Percentiles rank a stretch among this genome's conserved stretches.
Conservation (phyloP, 2,329 filamentous ascomycete genomes). For the Ophiognomonia clavigignenti-juglandacearum region DNA sequence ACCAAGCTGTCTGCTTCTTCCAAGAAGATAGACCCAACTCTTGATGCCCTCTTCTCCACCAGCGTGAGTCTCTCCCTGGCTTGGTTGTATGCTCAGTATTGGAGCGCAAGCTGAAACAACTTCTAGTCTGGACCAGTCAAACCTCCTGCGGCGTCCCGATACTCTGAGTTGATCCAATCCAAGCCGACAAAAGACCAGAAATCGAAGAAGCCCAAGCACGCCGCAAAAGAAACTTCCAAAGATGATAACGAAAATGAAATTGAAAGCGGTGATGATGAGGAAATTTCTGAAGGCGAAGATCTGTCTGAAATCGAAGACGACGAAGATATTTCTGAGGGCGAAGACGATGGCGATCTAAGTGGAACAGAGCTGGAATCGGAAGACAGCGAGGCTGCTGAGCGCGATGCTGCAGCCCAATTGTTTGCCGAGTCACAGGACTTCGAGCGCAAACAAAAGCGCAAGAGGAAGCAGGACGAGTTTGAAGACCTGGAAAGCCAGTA, state of each 20-base stretch:
- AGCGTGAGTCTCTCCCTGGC: slow-evolving; percentile 60
- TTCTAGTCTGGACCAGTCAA: slow-evolving; percentile 48
- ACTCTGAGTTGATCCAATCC: slow-evolving; percentile 30
- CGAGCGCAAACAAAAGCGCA: slow-evolving; percentile 53
- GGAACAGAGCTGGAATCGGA: slow-evolving; percentile 23
- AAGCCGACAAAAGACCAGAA: slow-evolving; percentile 23
- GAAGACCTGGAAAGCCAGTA: slow-evolving; percentile 69
- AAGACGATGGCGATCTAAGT: slow-evolving; percentile 31
- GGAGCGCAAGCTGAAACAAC: not conserved
- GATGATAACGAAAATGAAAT: slow-evolving; percentile 11
- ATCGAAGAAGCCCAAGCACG: not conserved
- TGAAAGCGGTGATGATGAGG: slow-evolving; percentile 25
- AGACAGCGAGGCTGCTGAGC: slow-evolving; percentile 22
- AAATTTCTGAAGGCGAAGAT: slow-evolving; percentile 23
- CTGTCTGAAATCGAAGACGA: slow-evolving; percentile 36
- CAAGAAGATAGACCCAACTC: slow-evolving; percentile 61
- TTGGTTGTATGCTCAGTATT: no score
- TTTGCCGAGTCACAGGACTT: slow-evolving; percentile 33
- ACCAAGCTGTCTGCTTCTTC: slow-evolving; percentile 37
- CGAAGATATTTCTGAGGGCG: slow-evolving; percentile 34
- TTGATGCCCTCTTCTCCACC: slow-evolving; percentile 65
- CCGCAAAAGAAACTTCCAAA: slow-evolving; percentile 21
- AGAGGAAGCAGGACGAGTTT: slow-evolving; percentile 58
- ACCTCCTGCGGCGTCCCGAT: slow-evolving; percentile 39
- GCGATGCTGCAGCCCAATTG: slow-evolving; percentile 29